Percentiles rank a stretch among this genome's conserved stretches.
These are phyloP conservation scores for Tagetes patula DNA, from an alignment of 129 eudicot species.

Conservation along the genomic window DNA sequence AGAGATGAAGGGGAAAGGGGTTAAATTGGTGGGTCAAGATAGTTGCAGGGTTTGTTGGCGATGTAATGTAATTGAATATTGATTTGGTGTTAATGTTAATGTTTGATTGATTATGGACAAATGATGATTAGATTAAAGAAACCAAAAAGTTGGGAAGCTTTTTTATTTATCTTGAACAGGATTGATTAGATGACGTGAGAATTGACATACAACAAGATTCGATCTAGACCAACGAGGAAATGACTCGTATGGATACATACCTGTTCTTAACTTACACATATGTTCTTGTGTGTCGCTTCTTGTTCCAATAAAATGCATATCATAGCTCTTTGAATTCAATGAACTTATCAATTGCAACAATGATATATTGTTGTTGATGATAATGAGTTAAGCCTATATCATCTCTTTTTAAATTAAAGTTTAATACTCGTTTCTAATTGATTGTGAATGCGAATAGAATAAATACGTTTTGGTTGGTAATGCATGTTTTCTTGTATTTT, in stretches of 20 bases:
- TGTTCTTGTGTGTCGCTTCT: too few relatives aligned
- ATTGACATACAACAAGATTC: constrained; percentile 27
- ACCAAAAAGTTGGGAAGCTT: constrained; percentile 27
- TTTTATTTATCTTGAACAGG: constrained; percentile 3
- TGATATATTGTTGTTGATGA: too few relatives aligned
- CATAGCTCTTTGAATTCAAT: too few relatives aligned
- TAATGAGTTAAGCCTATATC: too few relatives aligned
- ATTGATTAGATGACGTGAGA: constrained; percentile 18
- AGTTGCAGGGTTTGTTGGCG: constrained; percentile 48
- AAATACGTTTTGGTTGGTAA: too few relatives aligned
- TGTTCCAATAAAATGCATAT: too few relatives aligned
- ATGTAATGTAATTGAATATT: constrained; percentile 33
- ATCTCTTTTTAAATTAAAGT: too few relatives aligned
- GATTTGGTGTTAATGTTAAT: constrained; percentile 24
- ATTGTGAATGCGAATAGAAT: too few relatives aligned
- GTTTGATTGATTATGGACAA: not conserved
- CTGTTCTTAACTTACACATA: not conserved
- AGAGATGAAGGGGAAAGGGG: constrained; percentile 25
- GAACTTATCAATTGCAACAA: too few relatives aligned
- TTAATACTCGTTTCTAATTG: too few relatives aligned
- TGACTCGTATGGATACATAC: not conserved
- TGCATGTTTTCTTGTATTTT: too few relatives aligned
- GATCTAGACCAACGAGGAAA: not conserved
- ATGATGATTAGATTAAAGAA: constrained; percentile 26
- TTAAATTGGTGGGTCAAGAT: constrained; percentile 36